These are phyloP conservation scores for Melanomma pulvis-pyrius DNA, from an alignment of 495 filamentous ascomycete species.

Conservation along the genomic window DNA sequence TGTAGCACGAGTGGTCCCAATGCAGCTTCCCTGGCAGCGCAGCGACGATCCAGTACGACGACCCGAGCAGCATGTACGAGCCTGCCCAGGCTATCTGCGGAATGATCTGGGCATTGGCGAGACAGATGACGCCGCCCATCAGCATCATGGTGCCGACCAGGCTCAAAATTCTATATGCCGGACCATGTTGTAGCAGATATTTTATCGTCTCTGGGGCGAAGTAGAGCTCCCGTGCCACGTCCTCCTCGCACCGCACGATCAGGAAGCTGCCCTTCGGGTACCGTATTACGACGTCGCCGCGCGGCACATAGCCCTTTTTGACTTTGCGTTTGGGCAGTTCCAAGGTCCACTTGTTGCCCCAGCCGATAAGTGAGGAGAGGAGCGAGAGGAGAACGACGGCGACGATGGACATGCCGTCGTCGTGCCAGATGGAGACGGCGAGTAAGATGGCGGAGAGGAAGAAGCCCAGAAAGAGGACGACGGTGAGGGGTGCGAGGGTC, in stretches of 20 bases:
- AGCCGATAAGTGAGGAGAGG: constrained; percentile 50
- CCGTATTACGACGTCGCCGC: constrained; percentile 46
- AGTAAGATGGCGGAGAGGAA: constrained; percentile 47
- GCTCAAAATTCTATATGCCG: constrained; percentile 48
- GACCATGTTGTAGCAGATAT: constrained; percentile 43
- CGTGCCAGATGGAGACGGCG: constrained; percentile 41
- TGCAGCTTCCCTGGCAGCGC: constrained; percentile 47
- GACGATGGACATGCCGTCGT: constrained; percentile 51
- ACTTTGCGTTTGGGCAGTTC: constrained; percentile 36
- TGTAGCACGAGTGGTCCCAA: constrained; percentile 50
- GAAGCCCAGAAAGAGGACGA: constrained; percentile 46
- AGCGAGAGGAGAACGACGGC: constrained; percentile 50
- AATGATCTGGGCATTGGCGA: constrained; percentile 48
- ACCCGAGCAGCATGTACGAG: constrained; percentile 51
- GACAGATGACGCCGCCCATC: constrained; percentile 53
- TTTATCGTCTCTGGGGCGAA: constrained; percentile 51
- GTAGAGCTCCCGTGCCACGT: constrained; percentile 47
- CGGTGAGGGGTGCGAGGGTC: constrained; percentile 45
- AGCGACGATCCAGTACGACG: constrained; percentile 52
- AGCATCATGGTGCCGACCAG: constrained; percentile 52
- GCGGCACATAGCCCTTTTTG: constrained; percentile 20
- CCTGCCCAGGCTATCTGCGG: constrained; percentile 50
- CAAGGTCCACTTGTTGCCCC: constrained; percentile 49
- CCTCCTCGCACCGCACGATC: constrained; percentile 46
- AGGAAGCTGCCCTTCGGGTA: constrained; percentile 48